Percentiles rank a stretch among this genome's conserved stretches.
Conservation (phyloP, 495 filamentous ascomycete species). For the Penicillium paradoxum region DNA sequence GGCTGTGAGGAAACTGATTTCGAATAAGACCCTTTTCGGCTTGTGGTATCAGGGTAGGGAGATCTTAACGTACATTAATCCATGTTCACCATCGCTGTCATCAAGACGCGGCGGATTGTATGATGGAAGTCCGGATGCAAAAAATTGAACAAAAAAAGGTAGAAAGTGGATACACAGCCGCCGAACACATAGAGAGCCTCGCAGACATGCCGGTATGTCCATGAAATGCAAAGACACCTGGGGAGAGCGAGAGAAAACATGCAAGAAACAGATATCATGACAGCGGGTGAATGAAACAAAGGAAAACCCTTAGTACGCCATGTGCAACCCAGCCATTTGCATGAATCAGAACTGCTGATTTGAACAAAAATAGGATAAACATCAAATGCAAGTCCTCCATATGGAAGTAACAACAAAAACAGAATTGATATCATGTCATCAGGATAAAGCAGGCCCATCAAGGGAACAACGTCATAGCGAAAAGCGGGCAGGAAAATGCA, state of each 20-base stretch:
- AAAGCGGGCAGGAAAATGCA: constrained; percentile 14
- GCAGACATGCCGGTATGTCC: constrained; percentile 32
- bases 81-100: constrained; percentile 62
- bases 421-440: constrained; percentile 37
- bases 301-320: constrained; percentile 33
- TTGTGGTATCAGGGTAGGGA: constrained; percentile 50
- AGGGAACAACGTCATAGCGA: constrained; percentile 16
- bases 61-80: constrained; percentile 76
- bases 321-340: constrained; percentile 30
- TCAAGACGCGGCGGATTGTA: constrained; percentile 34
- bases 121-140: constrained; percentile 37
- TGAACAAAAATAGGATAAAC: constrained; percentile 26
- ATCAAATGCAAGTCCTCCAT: constrained; percentile 27
- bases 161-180: constrained; percentile 30
- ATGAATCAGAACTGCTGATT: constrained; percentile 30
- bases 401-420: constrained; percentile 19
- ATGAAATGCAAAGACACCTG: constrained; percentile 33
- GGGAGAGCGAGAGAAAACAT: constrained; percentile 21
- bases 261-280: constrained; percentile 10
- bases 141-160: constrained; percentile 17
- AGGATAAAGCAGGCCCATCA: constrained; percentile 17
- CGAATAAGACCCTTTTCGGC: constrained; percentile 46
- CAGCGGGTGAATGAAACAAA: constrained; percentile 3
- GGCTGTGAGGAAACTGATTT: constrained; percentile 51
- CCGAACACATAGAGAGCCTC: constrained; percentile 23